phyloP scores from a whole-genome alignment of 305 asterid genomes.

The Rubia balearica region DNA sequence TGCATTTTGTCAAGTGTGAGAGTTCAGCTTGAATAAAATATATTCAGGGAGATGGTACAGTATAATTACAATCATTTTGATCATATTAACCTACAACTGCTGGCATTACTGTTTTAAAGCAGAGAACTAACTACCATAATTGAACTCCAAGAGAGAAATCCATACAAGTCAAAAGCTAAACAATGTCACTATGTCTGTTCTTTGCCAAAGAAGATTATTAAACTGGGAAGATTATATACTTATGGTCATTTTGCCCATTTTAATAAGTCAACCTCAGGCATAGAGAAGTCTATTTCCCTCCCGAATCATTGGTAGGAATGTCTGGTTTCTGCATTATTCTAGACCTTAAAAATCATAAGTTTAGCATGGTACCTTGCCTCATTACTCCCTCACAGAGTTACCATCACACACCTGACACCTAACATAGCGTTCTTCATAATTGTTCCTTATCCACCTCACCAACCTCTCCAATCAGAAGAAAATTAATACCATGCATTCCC shows the following conservation, averaged over 20 bases:
- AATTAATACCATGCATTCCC: not conserved
- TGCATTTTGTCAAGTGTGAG: not conserved
- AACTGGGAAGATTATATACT: not conserved
- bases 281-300: not conserved
- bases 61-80: not conserved
- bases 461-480: not conserved
- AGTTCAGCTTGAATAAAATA: too few relatives aligned
- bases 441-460: not conserved
- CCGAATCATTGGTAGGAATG: not conserved
- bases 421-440: not conserved
- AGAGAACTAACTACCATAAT: not conserved
- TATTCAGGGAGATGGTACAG: not conserved
- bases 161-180: not conserved
- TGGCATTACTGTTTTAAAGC: not conserved
- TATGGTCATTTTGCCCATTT: not conserved
- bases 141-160: not conserved
- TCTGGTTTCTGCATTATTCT: not conserved
- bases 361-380: not conserved
- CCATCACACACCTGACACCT: not conserved
- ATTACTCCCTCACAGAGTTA: not conserved
- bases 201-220: not conserved
- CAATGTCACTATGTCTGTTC: not conserved
- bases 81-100: not conserved
- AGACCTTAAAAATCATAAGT: not conserved
- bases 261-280: not conserved